Evolutionary conservation across 2,329 filamentous ascomycete genomes (phyloP).

Genomic region (Epichloe gansuensis): DNA sequence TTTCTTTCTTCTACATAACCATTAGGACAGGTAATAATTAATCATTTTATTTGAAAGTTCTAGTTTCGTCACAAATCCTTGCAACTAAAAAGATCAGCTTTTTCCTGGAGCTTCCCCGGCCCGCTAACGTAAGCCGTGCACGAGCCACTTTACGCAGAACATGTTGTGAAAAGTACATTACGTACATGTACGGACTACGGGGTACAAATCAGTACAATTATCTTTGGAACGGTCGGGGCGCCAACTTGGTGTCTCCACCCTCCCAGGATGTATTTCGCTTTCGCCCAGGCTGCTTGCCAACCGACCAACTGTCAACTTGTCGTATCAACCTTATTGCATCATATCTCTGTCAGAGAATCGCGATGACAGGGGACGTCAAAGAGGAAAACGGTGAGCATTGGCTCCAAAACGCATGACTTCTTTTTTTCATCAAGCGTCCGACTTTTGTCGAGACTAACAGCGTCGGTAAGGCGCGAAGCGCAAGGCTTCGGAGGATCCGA

Average conservation of each 20-base stretch:
- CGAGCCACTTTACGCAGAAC: slow-evolving; percentile 6
- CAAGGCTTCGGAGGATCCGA: slow-evolving; percentile 57
- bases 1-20: too few relatives aligned
- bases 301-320: neutral
- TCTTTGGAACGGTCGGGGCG: neutral
- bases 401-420: neutral
- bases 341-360: neutral
- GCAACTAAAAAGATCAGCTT: too few relatives aligned
- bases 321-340: neutral
- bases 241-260: neutral
- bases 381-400: slow-evolving; percentile 21
- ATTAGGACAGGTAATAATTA: too few relatives aligned
- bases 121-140: slow-evolving; percentile 20
- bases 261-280: neutral
- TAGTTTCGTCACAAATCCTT: too few relatives aligned
- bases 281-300: neutral
- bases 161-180: too few relatives aligned
- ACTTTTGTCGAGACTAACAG: neutral
- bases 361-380: slow-evolving; percentile 4
- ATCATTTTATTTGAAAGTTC: too few relatives aligned
- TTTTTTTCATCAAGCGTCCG: neutral
- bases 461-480: slow-evolving; percentile 46
- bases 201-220: too few relatives aligned
- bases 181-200: too few relatives aligned
- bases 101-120: neutral